Base-by-base conservation (phyloP, 2,329 filamentous ascomycete genomes). In the Orbilia oligospora region DNA sequence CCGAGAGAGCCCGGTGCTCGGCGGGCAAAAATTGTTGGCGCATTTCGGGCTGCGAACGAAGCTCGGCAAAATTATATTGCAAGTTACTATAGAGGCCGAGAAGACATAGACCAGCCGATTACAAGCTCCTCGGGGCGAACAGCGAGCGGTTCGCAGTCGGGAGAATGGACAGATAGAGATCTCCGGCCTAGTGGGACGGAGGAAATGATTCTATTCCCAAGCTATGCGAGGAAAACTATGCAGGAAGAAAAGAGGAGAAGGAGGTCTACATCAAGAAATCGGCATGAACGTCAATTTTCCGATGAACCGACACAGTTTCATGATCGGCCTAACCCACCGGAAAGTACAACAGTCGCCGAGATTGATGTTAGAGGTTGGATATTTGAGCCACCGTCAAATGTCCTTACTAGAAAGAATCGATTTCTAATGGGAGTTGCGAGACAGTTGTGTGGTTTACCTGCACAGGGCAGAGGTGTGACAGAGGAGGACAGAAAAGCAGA, bases 331-430 rank as follows among this genome's bases (percentile, higher is more conserved):
- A 84, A 83, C 33, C 81, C 83, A 20, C 70, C 71, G 9, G 80
- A 81, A 83, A 85, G 71, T 83, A 86, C 80, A 83, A 93, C 94
- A 0, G 87, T 97, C 3, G 92, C 97, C 0, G 95, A 98, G 83
- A 93, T 98, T 5, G 95, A 99, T 83, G 93, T 99, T 24, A 89
- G 95, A 81, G 96, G 96, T 14, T 99, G 97, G 96, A 89, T 98
- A 65, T 99, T 97, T 84, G 90, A 90, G 46, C 95, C 95, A 18
- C 93, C 95, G 82, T 80, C 80, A n/a, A 88, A 88, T 81, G 94
- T 93, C 3, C 90, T 97, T 88, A 95, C 90, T 27, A 89, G 94
- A 81, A 93, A 93, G 82, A 97, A 97, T 82, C 89, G 96, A 44
- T 87, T 98, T 78, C 87, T 97, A 82, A 90, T 99, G 68, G 93